Conservation (phyloP, 2,329 filamentous ascomycete species). For the Ciborinia camelliae region DNA sequence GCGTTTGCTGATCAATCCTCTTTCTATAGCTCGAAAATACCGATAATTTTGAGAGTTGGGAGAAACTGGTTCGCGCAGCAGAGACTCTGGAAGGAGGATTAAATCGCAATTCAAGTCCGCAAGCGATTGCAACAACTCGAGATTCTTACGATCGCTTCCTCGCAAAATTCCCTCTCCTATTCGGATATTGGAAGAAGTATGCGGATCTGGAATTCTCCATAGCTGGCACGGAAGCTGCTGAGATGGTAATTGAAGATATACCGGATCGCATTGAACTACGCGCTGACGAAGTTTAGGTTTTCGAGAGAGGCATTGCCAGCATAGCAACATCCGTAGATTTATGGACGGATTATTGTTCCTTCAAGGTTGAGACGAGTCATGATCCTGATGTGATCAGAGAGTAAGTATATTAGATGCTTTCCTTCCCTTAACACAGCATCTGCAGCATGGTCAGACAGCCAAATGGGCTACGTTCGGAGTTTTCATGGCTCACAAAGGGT, state of each 20-base stretch:
- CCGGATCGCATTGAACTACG: background rate
- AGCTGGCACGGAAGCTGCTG: slow-evolving; percentile 91
- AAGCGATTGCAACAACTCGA: slow-evolving; percentile 83
- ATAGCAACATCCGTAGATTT: slow-evolving; percentile 92
- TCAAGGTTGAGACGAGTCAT: slow-evolving; percentile 97
- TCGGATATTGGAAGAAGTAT: slow-evolving; percentile 99
- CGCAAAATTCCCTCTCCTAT: slow-evolving; percentile 89
- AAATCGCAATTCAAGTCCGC: slow-evolving; percentile 93
- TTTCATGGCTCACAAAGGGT: slow-evolving; percentile 56
- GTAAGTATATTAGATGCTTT: slow-evolving; percentile 81
- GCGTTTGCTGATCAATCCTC: slow-evolving; percentile 21
- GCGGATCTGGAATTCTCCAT: slow-evolving; percentile 97
- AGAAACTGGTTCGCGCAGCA: slow-evolving; percentile 79
- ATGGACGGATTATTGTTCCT: slow-evolving; percentile 95
- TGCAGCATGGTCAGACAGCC: slow-evolving; percentile 39
- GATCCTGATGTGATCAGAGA: slow-evolving; percentile 95
- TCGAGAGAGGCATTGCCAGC: slow-evolving; percentile 90
- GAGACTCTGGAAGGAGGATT: slow-evolving; percentile 88
- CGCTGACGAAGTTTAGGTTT: slow-evolving; percentile 59
- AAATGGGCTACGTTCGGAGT: slow-evolving; percentile 32
- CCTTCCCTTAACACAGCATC: slow-evolving; percentile 59
- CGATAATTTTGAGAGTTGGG: slow-evolving; percentile 93
- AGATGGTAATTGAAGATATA: slow-evolving; percentile 65
- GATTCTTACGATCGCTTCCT: slow-evolving; percentile 90
- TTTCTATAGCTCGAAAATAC: slow-evolving; percentile 51